Evolutionary conservation across 352 stramenopile genomes (phyloP), one percentile per base, ranked within the genome.

Genomic region (Peronospora destructor): DNA sequence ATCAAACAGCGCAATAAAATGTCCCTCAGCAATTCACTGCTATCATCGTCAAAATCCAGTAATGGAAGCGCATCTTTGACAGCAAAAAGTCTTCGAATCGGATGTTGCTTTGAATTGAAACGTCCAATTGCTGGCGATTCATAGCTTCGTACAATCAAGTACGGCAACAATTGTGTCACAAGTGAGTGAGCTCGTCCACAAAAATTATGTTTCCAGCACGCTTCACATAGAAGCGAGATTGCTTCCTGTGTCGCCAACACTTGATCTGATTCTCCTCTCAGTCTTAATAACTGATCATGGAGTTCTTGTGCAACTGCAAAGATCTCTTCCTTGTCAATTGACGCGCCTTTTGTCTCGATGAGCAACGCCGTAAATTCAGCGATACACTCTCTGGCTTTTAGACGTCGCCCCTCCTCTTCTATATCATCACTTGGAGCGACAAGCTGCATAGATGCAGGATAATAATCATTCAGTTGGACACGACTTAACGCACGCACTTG

Each of bases 1-100:
- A 96, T 87, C 41, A 85, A 95, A 49, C 80, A 94, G 19, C 85
- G 83, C 52, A 96, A 60, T 6, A 96, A 57, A 38, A 96, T 87
- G 23, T 90, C 81, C 6, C 77, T 76, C 42, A 94, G 39, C 4
- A 91, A 46, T 4, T 68, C 67, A 51, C 78, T 89, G 56, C 76
- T 91, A 23, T 87, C 71, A 38, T 93, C 80, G 16, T 91, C 77
- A 57, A 93, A 90, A 44, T 93, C 83, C 12, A 93, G 65, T 17
- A 90, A 61, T 37, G 76, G 64, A 16, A 93, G 61, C 28, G 83
- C 78, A 41, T 93, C 80, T 29, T 84, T 86, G 25, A 93, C 71
- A 1, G 71, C 72, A 55, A 73, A 88, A 28, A 93, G 69, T 3
- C 83, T 73, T 14, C 81, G 74, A 44, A 91, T 84, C 5, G 70